Evolutionary conservation across 2,329 filamentous ascomycete species (phyloP).

Genomic region (Pseudofabraea citricarpa): DNA sequence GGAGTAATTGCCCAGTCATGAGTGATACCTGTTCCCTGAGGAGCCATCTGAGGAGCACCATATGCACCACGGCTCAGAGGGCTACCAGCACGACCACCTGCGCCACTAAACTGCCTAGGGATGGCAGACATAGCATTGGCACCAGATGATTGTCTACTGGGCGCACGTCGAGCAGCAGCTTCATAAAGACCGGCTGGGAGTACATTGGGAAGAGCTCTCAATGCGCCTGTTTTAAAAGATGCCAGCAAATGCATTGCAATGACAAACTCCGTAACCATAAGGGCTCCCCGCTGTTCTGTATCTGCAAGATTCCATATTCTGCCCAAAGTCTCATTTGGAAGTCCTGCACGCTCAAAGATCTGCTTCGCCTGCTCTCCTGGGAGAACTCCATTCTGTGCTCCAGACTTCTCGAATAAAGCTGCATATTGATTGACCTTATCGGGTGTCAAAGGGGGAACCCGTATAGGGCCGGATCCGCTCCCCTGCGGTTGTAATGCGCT

Average conservation of each 20-base stretch:
- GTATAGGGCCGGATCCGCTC: constrained; percentile 64
- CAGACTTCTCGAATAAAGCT: constrained; percentile 85
- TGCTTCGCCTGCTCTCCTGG: constrained; percentile 83
- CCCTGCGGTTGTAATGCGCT: constrained; percentile 47
- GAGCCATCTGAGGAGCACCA: constrained; percentile 33
- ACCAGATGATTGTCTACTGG: constrained; percentile 33
- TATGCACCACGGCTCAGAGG: constrained; percentile 47
- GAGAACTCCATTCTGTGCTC: constrained; percentile 69
- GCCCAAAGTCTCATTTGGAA: constrained; percentile 88
- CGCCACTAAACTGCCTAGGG: constrained; percentile 76
- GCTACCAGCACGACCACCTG: constrained; percentile 51
- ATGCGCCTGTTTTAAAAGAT: constrained; percentile 78
- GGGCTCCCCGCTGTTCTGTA: constrained; percentile 82
- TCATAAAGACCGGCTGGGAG: constrained; percentile 87
- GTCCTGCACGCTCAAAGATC: constrained; percentile 88
- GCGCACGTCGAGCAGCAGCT: constrained; percentile 69
- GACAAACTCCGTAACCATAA: constrained; percentile 88
- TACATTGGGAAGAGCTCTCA: constrained; percentile 73
- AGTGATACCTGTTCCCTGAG: constrained; percentile 33
- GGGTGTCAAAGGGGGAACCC: constrained; percentile 81
- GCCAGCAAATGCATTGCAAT: constrained; percentile 97
- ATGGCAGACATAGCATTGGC: constrained; percentile 56
- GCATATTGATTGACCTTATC: constrained; percentile 90
- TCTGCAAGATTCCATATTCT: constrained; percentile 95
- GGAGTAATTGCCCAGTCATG: constrained; percentile 79